Evolutionary conservation across 306 rosid genomes (phyloP).

Genomic region (Cyamopsis tetragonoloba): DNA sequence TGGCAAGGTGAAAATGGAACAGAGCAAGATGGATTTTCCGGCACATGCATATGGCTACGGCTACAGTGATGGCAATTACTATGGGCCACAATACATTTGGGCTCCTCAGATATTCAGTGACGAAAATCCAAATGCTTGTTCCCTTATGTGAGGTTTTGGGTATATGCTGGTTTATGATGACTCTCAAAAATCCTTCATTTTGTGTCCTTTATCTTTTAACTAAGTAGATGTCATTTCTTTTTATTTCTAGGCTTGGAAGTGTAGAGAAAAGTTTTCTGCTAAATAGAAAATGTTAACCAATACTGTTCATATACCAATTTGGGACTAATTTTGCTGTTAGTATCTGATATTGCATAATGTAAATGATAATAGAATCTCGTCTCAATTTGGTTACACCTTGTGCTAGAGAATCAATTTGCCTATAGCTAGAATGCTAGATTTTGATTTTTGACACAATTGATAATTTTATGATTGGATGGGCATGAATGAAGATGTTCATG

Average conservation of each 20-base stretch:
- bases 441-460: background rate
- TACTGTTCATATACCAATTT: background rate
- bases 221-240: background rate
- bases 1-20: constrained; percentile 31
- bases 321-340: background rate
- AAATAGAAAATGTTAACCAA: background rate
- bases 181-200: background rate
- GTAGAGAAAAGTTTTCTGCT: background rate
- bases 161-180: background rate
- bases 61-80: constrained; percentile 20
- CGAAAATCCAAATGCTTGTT: constrained; percentile 87
- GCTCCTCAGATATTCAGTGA: constrained; percentile 73
- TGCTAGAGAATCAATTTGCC: background rate
- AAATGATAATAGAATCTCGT: background rate
- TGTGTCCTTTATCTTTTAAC: background rate
- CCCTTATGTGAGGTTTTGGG: constrained; percentile 44
- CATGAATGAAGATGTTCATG: background rate
- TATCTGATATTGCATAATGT: background rate
- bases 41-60: constrained; percentile 23
- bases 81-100: constrained; percentile 27
- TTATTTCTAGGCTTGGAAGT: background rate
- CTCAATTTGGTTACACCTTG: background rate
- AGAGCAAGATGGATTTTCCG: constrained; percentile 26
- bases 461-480: background rate
- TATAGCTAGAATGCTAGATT: too few relatives aligned